These are phyloP conservation scores for Mycothermus thermophilus DNA, from an alignment of 495 filamentous ascomycete genomes.

Conservation along the genomic window DNA sequence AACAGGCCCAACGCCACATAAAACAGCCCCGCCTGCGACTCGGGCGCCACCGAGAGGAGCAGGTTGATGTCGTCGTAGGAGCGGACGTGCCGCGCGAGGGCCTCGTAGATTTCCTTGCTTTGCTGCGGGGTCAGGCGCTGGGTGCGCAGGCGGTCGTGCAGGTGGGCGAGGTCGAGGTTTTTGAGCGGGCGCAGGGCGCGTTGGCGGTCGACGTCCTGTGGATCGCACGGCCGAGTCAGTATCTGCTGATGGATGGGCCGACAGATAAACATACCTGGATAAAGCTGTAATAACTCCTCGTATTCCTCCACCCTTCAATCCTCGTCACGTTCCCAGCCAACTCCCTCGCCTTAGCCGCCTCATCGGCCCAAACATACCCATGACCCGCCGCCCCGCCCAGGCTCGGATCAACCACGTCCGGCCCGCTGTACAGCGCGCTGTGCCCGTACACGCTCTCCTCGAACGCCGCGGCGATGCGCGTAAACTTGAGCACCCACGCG, in stretches of 20 bases:
- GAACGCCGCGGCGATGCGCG: slow-evolving; percentile 80
- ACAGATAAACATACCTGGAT: slow-evolving; percentile 58
- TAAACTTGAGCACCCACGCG: slow-evolving; percentile 81
- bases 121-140: slow-evolving; percentile 58
- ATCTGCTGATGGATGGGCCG: no score
- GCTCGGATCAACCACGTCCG: slow-evolving; percentile 45
- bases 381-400: slow-evolving; percentile 48
- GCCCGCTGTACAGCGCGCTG: slow-evolving; percentile 77
- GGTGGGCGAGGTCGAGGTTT: slow-evolving; percentile 72
- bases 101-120: slow-evolving; percentile 65
- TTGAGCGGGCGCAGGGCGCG: slow-evolving; percentile 64
- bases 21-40: slow-evolving; percentile 80
- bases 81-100: slow-evolving; percentile 59
- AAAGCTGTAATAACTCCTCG: slow-evolving; percentile 86
- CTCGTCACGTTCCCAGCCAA: slow-evolving; percentile 76
- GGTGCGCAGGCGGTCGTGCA: slow-evolving; percentile 76
- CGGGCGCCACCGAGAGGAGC: slow-evolving; percentile 71
- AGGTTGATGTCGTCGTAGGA: slow-evolving; percentile 83
- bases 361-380: slow-evolving; percentile 89
- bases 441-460: slow-evolving; percentile 91
- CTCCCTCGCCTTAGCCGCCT: slow-evolving; percentile 64
- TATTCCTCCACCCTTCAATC: slow-evolving; percentile 93
- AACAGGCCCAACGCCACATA: slow-evolving; percentile 89
- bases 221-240: no score
- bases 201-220: slow-evolving; percentile 47